phyloP scores from a whole-genome alignment of 1,284 basidiomycete genomes.

The Somion occarium region DNA sequence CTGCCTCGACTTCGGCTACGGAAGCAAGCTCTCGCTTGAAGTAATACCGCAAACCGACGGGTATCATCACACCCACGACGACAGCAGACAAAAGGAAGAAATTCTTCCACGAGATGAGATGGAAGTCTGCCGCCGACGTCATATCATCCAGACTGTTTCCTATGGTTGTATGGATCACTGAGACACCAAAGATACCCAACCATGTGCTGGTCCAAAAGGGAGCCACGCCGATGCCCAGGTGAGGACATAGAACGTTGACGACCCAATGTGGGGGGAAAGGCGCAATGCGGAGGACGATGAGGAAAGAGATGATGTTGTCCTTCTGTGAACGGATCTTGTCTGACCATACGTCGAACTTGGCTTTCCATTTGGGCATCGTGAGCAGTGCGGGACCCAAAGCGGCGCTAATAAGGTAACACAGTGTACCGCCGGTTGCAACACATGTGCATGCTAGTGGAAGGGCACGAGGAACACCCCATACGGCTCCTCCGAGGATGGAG shows the following conservation, averaged over 20 bases:
- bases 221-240: conserved; percentile 82
- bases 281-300: conserved; percentile 90
- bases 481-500: conserved; percentile 92
- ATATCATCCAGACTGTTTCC: conserved; percentile 93
- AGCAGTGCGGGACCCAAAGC: conserved; percentile 88
- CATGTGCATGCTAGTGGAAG: conserved; percentile 90
- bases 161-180: conserved; percentile 94
- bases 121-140: conserved; percentile 90
- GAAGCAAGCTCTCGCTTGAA: conserved; percentile 48
- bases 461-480: conserved; percentile 91
- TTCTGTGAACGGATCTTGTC: conserved; percentile 67
- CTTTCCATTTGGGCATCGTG: conserved; percentile 80
- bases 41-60: conserved; percentile 81
- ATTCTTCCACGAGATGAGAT: conserved; percentile 86
- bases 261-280: conserved; percentile 97
- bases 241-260: conserved; percentile 90
- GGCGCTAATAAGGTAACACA: conserved; percentile 92
- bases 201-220: conserved; percentile 92
- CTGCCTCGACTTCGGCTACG: conserved; percentile 44
- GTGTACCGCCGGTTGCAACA: conserved; percentile 85
- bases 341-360: conserved; percentile 78
- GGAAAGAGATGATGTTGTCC: conserved; percentile 81
- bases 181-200: conserved; percentile 88
- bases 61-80: conserved; percentile 86
- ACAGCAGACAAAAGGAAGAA: conserved; percentile 80